Evolutionary conservation across 108 stramenopile species (phyloP).

Genomic region (Cyclotella cryptica): DNA sequence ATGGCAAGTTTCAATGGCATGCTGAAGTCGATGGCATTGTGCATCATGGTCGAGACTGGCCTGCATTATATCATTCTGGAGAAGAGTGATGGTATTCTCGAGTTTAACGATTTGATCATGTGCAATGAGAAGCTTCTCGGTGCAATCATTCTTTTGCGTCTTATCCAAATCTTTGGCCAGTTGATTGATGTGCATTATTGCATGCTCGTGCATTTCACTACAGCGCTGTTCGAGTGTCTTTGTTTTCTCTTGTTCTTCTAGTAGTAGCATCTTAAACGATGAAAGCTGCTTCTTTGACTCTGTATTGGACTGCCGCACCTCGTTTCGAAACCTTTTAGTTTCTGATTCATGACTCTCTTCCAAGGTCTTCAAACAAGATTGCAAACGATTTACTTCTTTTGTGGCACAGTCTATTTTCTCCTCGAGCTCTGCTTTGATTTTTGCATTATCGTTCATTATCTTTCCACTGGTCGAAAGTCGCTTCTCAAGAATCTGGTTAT

Average conservation of each 20-base stretch:
- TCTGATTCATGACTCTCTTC: conserved; percentile 19
- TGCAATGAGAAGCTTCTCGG: conserved; percentile 38
- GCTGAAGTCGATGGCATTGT: conserved; percentile 37
- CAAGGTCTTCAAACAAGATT: neutral
- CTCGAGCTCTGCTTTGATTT: conserved; percentile 11
- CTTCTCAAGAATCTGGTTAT: conserved; percentile 23
- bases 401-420: conserved; percentile 12
- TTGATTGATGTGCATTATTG: conserved; percentile 32
- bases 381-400: conserved; percentile 20
- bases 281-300: conserved; percentile 25
- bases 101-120: conserved; percentile 27
- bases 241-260: conserved; percentile 36
- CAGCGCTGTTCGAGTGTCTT: conserved; percentile 19
- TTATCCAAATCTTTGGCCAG: conserved; percentile 24
- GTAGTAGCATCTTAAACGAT: conserved; percentile 1
- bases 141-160: conserved; percentile 13
- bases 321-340: conserved; percentile 3
- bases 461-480: conserved; percentile 18
- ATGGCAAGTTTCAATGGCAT: conserved; percentile 42
- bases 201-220: conserved; percentile 35
- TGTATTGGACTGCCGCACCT: neutral
- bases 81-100: conserved; percentile 25
- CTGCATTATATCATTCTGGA: conserved; percentile 32
- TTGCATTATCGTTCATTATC: conserved; percentile 12
- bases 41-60: conserved; percentile 5